Percentiles rank a stretch among this genome's conserved stretches.
These are phyloP conservation scores for Penicillium sclerotiorum DNA, from an alignment of 2,329 filamentous ascomycete genomes.

Conservation along the genomic window DNA sequence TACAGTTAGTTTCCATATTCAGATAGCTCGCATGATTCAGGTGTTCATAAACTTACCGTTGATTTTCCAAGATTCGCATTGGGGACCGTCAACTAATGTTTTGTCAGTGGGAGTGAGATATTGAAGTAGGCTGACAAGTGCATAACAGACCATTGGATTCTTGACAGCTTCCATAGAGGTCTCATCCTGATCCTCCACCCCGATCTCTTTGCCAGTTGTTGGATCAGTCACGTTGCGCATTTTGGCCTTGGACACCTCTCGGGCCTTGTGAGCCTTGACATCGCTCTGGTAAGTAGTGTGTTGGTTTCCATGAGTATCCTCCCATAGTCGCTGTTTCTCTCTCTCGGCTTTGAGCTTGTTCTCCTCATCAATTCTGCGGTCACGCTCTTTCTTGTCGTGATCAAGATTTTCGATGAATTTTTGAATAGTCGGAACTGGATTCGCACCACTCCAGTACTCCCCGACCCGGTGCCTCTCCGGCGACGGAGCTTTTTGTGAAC, in stretches of 20 bases:
- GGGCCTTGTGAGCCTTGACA: slow-evolving; percentile 51
- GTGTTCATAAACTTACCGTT: slow-evolving; percentile 52
- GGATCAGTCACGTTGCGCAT: slow-evolving; percentile 77
- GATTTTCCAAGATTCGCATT: slow-evolving; percentile 83
- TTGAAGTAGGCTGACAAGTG: too few species aligned
- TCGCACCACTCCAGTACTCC: slow-evolving; percentile 78
- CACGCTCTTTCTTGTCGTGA: slow-evolving; percentile 73
- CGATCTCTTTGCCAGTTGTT: slow-evolving; percentile 80
- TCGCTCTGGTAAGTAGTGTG: slow-evolving; percentile 49
- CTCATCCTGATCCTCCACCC: slow-evolving; percentile 79
- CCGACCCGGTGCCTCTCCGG: slow-evolving; percentile 50
- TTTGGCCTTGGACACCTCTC: slow-evolving; percentile 46
- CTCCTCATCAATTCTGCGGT: slow-evolving; percentile 68
- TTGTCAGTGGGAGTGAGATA: neutral
- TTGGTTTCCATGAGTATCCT: slow-evolving; percentile 29
- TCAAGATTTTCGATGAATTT: slow-evolving; percentile 81
- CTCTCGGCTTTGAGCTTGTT: slow-evolving; percentile 24
- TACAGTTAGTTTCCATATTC: slow-evolving; percentile 5
- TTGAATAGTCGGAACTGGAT: slow-evolving; percentile 84
- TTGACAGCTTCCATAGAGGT: slow-evolving; percentile 70
- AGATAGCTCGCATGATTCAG: neutral
- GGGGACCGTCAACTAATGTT: slow-evolving; percentile 71
- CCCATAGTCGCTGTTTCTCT: neutral
- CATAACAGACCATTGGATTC: slow-evolving; percentile 65
- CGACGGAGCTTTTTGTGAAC: neutral